Conservation (phyloP, 1,284 basidiomycete species). For the Flammula alnicola region DNA sequence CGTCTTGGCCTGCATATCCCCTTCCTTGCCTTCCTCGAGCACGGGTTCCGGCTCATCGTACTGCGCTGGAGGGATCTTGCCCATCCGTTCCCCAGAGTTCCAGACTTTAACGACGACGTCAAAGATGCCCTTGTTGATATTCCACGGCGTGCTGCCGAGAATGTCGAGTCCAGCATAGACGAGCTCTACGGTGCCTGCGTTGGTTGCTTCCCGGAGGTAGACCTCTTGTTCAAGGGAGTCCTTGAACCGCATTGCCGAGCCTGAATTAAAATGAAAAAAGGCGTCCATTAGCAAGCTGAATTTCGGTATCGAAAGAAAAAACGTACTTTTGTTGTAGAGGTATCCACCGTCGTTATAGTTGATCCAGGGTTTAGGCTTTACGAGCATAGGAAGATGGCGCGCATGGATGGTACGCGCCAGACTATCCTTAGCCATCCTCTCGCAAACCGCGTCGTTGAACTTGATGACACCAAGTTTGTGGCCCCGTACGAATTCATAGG, state of each 20-base stretch:
- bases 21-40: constrained; percentile 63
- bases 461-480: constrained; percentile 91
- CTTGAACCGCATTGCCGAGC: constrained; percentile 89
- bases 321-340: constrained; percentile 74
- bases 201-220: constrained; percentile 81
- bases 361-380: constrained; percentile 90
- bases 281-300: constrained; percentile 5
- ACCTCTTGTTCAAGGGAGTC: constrained; percentile 87
- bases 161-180: constrained; percentile 92
- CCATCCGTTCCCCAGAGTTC: constrained; percentile 81
- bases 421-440: constrained; percentile 80
- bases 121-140: constrained; percentile 70
- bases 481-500: constrained; percentile 93
- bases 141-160: constrained; percentile 91
- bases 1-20: constrained; percentile 69
- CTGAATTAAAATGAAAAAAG: constrained; percentile 38
- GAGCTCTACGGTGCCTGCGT: constrained; percentile 79
- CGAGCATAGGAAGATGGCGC: constrained; percentile 94
- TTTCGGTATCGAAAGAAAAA: background rate
- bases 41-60: constrained; percentile 69
- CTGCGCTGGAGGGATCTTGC: constrained; percentile 76
- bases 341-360: constrained; percentile 85
- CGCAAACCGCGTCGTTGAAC: constrained; percentile 82
- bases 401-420: constrained; percentile 86
- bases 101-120: constrained; percentile 62